phyloP scores from a whole-genome alignment of 2,329 filamentous ascomycete genomes.

The Penicillium griseofulvum region DNA sequence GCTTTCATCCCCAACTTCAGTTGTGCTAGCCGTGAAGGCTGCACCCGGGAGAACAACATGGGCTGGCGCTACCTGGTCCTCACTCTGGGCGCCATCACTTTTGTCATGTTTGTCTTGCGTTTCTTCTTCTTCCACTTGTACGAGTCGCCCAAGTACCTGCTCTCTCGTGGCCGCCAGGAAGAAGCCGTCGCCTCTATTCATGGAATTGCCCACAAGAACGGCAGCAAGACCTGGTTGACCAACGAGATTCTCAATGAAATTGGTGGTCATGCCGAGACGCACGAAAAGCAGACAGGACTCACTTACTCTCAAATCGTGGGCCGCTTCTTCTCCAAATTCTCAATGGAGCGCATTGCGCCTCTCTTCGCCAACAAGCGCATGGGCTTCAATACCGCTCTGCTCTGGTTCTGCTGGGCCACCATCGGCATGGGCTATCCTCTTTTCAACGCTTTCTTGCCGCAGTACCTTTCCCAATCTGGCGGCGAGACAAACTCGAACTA shows the following conservation, averaged over 20 bases:
- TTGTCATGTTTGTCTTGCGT: slow-evolving; percentile 73
- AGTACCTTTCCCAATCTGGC: slow-evolving; percentile 68
- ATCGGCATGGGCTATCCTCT: slow-evolving; percentile 86
- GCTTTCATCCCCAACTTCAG: slow-evolving; percentile 69
- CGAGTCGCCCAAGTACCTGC: slow-evolving; percentile 80
- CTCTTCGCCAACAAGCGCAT: slow-evolving; percentile 54
- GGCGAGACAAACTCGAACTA: slow-evolving; percentile 52
- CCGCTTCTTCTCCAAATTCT: slow-evolving; percentile 64
- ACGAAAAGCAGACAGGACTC: slow-evolving; percentile 39
- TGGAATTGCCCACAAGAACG: slow-evolving; percentile 70
- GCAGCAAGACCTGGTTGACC: slow-evolving; percentile 68
- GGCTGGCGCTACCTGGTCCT: slow-evolving; percentile 76
- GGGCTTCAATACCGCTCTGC: slow-evolving; percentile 49
- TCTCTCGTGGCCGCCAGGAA: slow-evolving; percentile 69
- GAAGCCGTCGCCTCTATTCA: slow-evolving; percentile 79
- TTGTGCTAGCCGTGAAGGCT: slow-evolving; percentile 42
- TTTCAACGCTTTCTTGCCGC: slow-evolving; percentile 84
- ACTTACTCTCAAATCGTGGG: slow-evolving; percentile 51
- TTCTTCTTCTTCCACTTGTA: slow-evolving; percentile 79
- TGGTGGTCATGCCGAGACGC: slow-evolving; percentile 47
- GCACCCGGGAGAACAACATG: slow-evolving; percentile 55
- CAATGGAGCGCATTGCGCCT: slow-evolving; percentile 62
- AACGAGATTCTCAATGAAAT: slow-evolving; percentile 61
- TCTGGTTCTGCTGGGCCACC: slow-evolving; percentile 78
- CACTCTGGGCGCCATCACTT: slow-evolving; percentile 68